Percentiles rank a stretch among this genome's conserved stretches.
phyloP scores from a whole-genome alignment of 106 monocot species.

The Platanthera zijinensis region DNA sequence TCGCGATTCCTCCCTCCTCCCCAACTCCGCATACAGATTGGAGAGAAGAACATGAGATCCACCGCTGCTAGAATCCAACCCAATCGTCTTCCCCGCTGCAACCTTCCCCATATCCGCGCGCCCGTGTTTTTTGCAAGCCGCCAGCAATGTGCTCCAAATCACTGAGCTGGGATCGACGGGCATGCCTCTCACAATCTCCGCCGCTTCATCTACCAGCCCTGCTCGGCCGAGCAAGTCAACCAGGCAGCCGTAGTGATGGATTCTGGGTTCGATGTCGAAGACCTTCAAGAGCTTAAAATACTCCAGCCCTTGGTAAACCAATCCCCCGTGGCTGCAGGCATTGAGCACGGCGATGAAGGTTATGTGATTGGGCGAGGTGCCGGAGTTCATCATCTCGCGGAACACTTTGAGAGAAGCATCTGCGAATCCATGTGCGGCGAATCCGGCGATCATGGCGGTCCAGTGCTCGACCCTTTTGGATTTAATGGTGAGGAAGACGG shows the following conservation, averaged over 20 bases:
- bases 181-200: constrained; percentile 14
- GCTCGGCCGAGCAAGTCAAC: constrained; percentile 29
- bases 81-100: constrained; percentile 17
- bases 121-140: constrained; percentile 27
- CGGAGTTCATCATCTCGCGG: constrained; percentile 14
- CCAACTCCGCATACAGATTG: constrained; percentile 20
- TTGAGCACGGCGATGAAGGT: constrained; percentile 29
- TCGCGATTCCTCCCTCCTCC: constrained; percentile 27
- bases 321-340: constrained; percentile 34
- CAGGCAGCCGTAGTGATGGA: constrained; percentile 38
- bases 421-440: constrained; percentile 27
- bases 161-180: constrained; percentile 14
- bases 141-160: constrained; percentile 22
- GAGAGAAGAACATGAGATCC: constrained; percentile 21
- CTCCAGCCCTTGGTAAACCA: constrained; percentile 19
- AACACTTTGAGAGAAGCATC: constrained; percentile 18
- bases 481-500: constrained; percentile 12
- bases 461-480: constrained; percentile 31
- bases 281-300: constrained; percentile 21
- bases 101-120: constrained; percentile 22
- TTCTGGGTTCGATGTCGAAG: constrained; percentile 17
- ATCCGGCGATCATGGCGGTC: constrained; percentile 24
- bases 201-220: constrained; percentile 20
- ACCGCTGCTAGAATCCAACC: constrained; percentile 7
- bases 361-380: constrained; percentile 22